phyloP scores from a whole-genome alignment of 371 early-diverging fungal species.

The Amoeboaphelidium protococcarum region DNA sequence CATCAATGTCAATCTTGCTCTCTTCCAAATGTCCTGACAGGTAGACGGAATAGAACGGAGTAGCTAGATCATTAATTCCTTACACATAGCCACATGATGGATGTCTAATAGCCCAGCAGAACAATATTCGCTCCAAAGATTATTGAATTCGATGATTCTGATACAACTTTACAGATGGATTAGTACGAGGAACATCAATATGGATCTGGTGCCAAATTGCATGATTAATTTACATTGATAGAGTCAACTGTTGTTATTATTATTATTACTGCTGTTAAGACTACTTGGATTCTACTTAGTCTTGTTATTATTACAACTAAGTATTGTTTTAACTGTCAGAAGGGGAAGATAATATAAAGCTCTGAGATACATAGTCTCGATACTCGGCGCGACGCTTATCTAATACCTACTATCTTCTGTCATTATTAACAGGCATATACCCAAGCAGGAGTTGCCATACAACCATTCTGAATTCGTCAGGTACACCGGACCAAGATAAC shows the following conservation, averaged over 20 bases:
- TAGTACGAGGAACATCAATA: constrained; percentile 82
- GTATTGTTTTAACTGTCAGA: neutral
- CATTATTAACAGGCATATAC: constrained; percentile 13
- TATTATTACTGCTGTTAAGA: constrained; percentile 67
- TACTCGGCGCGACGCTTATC: neutral
- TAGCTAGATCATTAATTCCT: constrained; percentile 93
- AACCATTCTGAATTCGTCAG: constrained; percentile 45
- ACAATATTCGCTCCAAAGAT: constrained; percentile 69
- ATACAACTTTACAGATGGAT: constrained; percentile 51
- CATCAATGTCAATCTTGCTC: constrained; percentile 10
- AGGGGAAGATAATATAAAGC: neutral
- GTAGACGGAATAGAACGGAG: constrained; percentile 82
- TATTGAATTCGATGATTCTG: constrained; percentile 48
- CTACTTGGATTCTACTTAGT: no score
- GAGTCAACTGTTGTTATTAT: constrained; percentile 41
- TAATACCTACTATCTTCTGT: neutral
- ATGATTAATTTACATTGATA: constrained; percentile 58
- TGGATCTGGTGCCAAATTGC: constrained; percentile 70
- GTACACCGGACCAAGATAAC: constrained; percentile 75
- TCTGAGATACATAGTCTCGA: neutral
- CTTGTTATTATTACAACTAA: neutral
- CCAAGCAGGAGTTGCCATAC: constrained; percentile 75
- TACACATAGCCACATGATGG: constrained; percentile 97
- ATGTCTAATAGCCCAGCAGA: constrained; percentile 88
- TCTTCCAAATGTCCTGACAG: constrained; percentile 31